Conservation (phyloP, 2,329 filamentous ascomycete species). For the Penicillium italicum region DNA sequence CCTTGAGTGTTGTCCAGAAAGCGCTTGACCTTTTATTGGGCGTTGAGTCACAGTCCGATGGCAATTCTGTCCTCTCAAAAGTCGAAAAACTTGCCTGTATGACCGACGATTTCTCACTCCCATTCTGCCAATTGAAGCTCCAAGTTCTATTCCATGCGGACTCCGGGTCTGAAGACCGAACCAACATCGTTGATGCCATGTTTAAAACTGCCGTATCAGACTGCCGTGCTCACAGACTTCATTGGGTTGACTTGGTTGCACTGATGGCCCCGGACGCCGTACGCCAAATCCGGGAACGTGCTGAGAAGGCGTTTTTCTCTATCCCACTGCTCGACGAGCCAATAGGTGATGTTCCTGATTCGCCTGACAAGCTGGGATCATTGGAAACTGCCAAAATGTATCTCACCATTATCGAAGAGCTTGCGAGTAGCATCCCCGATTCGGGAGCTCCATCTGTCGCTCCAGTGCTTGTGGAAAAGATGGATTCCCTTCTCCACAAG, state of each 20-base stretch:
- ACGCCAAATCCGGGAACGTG: slow-evolving; percentile 41
- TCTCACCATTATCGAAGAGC: slow-evolving; percentile 39
- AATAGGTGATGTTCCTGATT: slow-evolving; percentile 9
- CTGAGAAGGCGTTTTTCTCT: slow-evolving; percentile 41
- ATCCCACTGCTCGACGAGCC: slow-evolving; percentile 32
- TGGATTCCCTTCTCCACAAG: slow-evolving; percentile 39
- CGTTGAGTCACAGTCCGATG: slow-evolving; percentile 21
- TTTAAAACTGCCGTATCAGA: slow-evolving; percentile 40
- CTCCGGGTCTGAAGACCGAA: slow-evolving; percentile 26
- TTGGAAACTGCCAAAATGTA: slow-evolving; percentile 37
- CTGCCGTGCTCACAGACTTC: slow-evolving; percentile 31
- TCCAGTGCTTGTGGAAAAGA: slow-evolving; percentile 39
- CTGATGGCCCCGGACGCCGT: slow-evolving; percentile 39
- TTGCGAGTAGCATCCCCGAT: slow-evolving; percentile 38
- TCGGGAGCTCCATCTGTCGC: slow-evolving; percentile 31
- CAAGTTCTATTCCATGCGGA: slow-evolving; percentile 39
- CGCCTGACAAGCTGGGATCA: slow-evolving; percentile 15
- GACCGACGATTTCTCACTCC: slow-evolving; percentile 43
- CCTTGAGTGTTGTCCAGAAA: slow-evolving; percentile 27
- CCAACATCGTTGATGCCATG: slow-evolving; percentile 38
- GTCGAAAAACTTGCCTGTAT: slow-evolving; percentile 36
- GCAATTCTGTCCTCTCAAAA: slow-evolving; percentile 24
- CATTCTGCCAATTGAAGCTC: slow-evolving; percentile 43
- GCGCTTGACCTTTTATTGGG: slow-evolving; percentile 35
- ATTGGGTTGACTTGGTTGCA: slow-evolving; percentile 41